Conservation (phyloP, 805 yeast genomes). For the Myxozyma sirexii region DNA sequence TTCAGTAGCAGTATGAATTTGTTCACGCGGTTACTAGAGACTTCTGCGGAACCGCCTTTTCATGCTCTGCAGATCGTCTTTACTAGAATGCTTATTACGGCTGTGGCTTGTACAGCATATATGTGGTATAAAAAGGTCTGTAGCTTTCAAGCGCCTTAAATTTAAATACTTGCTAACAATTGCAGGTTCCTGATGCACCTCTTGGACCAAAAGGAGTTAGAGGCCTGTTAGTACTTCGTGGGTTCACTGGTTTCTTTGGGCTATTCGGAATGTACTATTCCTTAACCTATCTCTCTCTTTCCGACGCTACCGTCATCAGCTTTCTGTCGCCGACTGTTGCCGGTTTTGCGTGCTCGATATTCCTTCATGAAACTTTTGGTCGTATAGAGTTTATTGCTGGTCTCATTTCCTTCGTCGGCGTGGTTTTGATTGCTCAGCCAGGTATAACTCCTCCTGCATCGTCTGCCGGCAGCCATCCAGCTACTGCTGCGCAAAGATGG, state of each 20-base stretch:
- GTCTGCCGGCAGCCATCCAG: slow-evolving; percentile 43
- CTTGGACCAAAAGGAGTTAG: slow-evolving; percentile 69
- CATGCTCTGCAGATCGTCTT: slow-evolving; percentile 79
- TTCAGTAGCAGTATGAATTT: slow-evolving; percentile 78
- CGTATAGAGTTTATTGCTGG: slow-evolving; percentile 71
- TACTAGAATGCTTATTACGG: slow-evolving; percentile 75
- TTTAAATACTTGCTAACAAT: neutral
- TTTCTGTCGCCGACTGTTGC: slow-evolving; percentile 79
- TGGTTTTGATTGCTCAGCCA: slow-evolving; percentile 80
- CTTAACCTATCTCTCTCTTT: slow-evolving; percentile 67
- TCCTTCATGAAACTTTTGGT: slow-evolving; percentile 69
- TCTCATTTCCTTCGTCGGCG: slow-evolving; percentile 69
- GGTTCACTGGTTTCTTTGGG: slow-evolving; percentile 74
- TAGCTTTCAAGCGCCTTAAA: too few relatives aligned
- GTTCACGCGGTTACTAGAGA: slow-evolving; percentile 71
- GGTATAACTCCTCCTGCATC: slow-evolving; percentile 33
- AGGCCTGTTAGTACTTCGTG: slow-evolving; percentile 59
- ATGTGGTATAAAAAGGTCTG: slow-evolving; percentile 50
- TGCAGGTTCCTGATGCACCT: slow-evolving; percentile 59
- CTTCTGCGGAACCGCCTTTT: slow-evolving; percentile 66
- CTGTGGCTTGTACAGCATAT: slow-evolving; percentile 57
- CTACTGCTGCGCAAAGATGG: slow-evolving; percentile 56
- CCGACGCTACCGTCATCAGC: slow-evolving; percentile 80
- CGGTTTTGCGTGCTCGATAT: slow-evolving; percentile 67
- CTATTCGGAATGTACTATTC: slow-evolving; percentile 80